phyloP scores from a whole-genome alignment of 2,329 filamentous ascomycete genomes.

The Diaporthe ampelina region DNA sequence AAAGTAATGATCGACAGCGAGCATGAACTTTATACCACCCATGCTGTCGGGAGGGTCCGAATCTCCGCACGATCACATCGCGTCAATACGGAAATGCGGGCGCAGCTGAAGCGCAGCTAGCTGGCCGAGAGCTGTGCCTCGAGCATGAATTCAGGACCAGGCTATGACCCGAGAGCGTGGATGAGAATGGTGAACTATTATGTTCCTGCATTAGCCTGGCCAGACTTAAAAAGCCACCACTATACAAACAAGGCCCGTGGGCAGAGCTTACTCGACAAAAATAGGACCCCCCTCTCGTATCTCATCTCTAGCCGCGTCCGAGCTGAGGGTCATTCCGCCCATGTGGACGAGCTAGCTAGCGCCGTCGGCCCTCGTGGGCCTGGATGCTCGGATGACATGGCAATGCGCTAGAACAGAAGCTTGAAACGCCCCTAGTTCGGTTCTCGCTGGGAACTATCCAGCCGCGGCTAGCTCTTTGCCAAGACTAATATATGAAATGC shows the following conservation, averaged over 20 bases:
- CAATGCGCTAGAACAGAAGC: conserved; percentile 4
- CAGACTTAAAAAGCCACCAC: background rate
- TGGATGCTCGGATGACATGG: conserved; percentile 7
- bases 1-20: background rate
- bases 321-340: conserved; percentile 16
- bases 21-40: conserved; percentile 1
- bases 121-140: background rate
- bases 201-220: conserved; percentile 13
- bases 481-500: background rate
- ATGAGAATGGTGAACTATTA: background rate
- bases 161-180: background rate
- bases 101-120: background rate
- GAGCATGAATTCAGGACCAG: background rate
- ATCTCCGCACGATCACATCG: background rate
- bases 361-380: background rate
- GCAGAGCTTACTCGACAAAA: background rate
- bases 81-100: background rate
- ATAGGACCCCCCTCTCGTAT: conserved; percentile 1
- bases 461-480: background rate
- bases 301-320: conserved; percentile 2
- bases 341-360: background rate
- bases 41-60: background rate
- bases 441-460: background rate
- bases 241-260: background rate
- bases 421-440: background rate